phyloP scores from a whole-genome alignment of 1,284 basidiomycete species.

The Gomphus bonarii region DNA sequence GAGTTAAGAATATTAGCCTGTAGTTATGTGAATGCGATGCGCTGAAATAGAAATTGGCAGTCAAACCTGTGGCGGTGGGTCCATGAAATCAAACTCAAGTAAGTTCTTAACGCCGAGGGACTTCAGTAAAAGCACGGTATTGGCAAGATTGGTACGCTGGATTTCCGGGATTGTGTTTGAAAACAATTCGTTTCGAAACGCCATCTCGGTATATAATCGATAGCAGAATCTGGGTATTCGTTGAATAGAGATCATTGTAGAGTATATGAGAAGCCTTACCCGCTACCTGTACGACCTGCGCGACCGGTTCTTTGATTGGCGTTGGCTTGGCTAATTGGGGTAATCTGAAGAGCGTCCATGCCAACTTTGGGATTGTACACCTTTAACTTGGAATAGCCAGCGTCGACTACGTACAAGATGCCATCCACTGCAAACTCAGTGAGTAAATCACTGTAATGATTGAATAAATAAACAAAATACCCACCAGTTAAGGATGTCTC shows the following conservation, averaged over 20 bases:
- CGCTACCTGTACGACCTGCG: constrained; percentile 91
- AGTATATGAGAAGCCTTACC: constrained; percentile 37
- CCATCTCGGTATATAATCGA: constrained; percentile 86
- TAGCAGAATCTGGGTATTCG: constrained; percentile 68
- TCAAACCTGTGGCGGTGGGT: constrained; percentile 35
- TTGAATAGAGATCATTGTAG: constrained; percentile 9
- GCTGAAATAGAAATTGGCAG: not conserved
- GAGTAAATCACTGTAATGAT: constrained; percentile 1
- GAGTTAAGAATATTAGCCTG: constrained; percentile 92
- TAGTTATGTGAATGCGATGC: not conserved
- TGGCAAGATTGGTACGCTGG: constrained; percentile 55
- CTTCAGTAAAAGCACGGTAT: constrained; percentile 54
- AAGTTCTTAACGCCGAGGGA: constrained; percentile 59
- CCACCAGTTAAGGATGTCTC: constrained; percentile 92
- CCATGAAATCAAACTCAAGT: constrained; percentile 42
- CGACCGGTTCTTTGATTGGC: constrained; percentile 92
- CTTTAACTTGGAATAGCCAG: constrained; percentile 95
- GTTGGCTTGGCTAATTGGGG: constrained; percentile 97
- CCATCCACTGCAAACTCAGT: constrained; percentile 68
- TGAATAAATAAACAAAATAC: constrained; percentile 4
- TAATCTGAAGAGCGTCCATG: constrained; percentile 98
- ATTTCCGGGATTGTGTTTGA: constrained; percentile 62
- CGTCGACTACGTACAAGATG: constrained; percentile 94
- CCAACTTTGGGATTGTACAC: constrained; percentile 99
- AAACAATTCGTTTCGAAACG: constrained; percentile 84